A percentile compares a stretch with the other conserved stretches of the same genome.
phyloP scores from a whole-genome alignment of 2,329 filamentous ascomycete genomes.

The Cladophialophora yegresii region DNA sequence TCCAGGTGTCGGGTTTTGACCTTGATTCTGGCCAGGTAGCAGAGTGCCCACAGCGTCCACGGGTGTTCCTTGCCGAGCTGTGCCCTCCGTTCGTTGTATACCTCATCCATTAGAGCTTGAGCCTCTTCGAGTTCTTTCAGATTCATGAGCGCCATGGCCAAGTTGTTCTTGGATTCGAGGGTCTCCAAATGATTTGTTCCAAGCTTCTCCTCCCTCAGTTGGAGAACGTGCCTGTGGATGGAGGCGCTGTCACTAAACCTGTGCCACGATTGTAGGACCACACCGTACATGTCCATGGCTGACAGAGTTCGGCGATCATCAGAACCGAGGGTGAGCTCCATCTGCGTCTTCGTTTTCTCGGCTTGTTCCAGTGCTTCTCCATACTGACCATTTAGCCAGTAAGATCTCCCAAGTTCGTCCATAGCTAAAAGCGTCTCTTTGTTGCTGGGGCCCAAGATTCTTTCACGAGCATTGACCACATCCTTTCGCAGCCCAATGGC shows the following conservation, averaged over 20 bases:
- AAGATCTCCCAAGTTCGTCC: constrained; percentile 25
- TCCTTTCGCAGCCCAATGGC: constrained; percentile 25
- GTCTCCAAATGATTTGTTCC: constrained; percentile 9
- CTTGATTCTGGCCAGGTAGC: constrained; percentile 27
- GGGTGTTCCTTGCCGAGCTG: constrained; percentile 34
- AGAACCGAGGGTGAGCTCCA: constrained; percentile 18
- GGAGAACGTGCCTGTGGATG: constrained; percentile 21
- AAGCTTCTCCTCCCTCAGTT: constrained; percentile 14
- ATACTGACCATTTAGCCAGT: constrained; percentile 32
- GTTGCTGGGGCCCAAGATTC: constrained; percentile 18
- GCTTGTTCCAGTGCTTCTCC: constrained; percentile 20
- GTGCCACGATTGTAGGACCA: constrained; percentile 30
- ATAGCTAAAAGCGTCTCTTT: constrained; percentile 27
- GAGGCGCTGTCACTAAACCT: constrained; percentile 26
- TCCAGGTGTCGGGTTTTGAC: constrained; percentile 48
- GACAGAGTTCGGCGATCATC: constrained; percentile 25
- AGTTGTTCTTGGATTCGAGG: constrained; percentile 9
- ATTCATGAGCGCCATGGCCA: constrained; percentile 25
- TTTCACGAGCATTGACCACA: constrained; percentile 23
- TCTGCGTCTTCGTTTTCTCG: constrained; percentile 8
- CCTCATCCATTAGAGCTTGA: constrained; percentile 22
- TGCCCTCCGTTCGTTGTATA: constrained; percentile 20
- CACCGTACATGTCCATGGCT: constrained; percentile 23
- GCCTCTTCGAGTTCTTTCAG: constrained; percentile 24
- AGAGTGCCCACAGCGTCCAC: constrained; percentile 33